Evolutionary conservation across 257 asterid genomes (phyloP).

Genomic region (Leonotis leonurus): DNA sequence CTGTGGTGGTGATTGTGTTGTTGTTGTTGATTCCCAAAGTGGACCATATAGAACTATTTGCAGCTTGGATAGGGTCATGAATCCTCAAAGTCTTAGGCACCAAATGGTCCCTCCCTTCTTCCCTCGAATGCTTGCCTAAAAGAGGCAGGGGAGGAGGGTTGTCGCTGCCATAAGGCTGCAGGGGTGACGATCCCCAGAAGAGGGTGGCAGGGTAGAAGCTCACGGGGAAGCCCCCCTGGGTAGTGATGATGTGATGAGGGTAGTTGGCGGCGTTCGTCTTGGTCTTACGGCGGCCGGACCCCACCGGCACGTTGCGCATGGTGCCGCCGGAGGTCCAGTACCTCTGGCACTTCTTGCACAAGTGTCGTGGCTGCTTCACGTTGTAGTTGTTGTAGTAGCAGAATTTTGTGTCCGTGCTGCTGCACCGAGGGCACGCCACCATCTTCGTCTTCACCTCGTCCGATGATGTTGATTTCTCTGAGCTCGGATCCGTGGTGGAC

Average conservation of each 20-base stretch:
- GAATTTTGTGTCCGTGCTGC: slow-evolving; percentile 79
- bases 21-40: slow-evolving; percentile 25
- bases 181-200: slow-evolving; percentile 5
- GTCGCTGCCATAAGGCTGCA: neutral
- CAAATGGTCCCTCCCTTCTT: slow-evolving; percentile 19
- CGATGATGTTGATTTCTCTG: slow-evolving; percentile 33
- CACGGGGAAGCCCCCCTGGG: slow-evolving; percentile 30
- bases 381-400: slow-evolving; percentile 91
- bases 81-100: slow-evolving; percentile 51
- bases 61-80: slow-evolving; percentile 59
- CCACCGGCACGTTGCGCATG: slow-evolving; percentile 77
- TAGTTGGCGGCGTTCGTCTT: slow-evolving; percentile 31
- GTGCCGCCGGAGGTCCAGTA: slow-evolving; percentile 95
- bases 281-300: slow-evolving; percentile 81
- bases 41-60: slow-evolving; percentile 66
- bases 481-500: slow-evolving; percentile 8
- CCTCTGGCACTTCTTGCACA: slow-evolving; percentile 79
- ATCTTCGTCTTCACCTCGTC: slow-evolving; percentile 44
- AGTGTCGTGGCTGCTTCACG: slow-evolving; percentile 77
- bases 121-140: slow-evolving; percentile 58
- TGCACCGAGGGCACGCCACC: slow-evolving; percentile 79
- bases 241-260: slow-evolving; percentile 29
- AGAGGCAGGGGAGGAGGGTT: neutral
- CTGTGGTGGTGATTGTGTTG: too few relatives aligned
- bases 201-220: slow-evolving; percentile 21